Evolutionary conservation across 768 basidiomycete genomes (phyloP).

Genomic region (Rhizopogon vinicolor): DNA sequence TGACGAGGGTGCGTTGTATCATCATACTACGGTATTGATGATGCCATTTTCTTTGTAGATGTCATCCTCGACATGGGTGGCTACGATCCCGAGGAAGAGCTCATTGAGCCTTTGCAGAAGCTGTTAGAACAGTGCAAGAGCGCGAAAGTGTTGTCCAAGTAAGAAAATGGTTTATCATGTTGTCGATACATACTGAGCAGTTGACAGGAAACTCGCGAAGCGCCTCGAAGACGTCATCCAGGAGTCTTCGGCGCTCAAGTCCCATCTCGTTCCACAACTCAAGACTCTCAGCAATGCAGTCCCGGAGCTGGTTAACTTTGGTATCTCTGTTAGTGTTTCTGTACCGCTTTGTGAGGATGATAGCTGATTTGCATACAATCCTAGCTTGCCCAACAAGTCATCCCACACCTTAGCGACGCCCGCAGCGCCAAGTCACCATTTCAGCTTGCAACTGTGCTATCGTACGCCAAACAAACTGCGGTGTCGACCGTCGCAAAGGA

Average conservation of each 20-base stretch:
- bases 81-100: slow-evolving; percentile 64
- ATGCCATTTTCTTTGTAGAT: slow-evolving; percentile 41
- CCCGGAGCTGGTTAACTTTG: slow-evolving; percentile 84
- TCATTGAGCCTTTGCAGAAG: slow-evolving; percentile 79
- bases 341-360: neutral
- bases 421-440: slow-evolving; percentile 75
- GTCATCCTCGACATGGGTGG: slow-evolving; percentile 69
- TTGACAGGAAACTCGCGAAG: slow-evolving; percentile 77
- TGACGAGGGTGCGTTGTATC: slow-evolving; percentile 60
- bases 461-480: slow-evolving; percentile 71
- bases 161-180: slow-evolving; percentile 15
- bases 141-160: slow-evolving; percentile 80
- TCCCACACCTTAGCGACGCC: slow-evolving; percentile 80
- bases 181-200: neutral
- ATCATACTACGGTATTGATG: neutral
- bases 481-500: slow-evolving; percentile 65
- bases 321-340: slow-evolving; percentile 64
- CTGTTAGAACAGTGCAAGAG: slow-evolving; percentile 79
- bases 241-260: slow-evolving; percentile 67
- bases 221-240: slow-evolving; percentile 77
- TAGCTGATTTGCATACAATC: slow-evolving; percentile 1
- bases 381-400: slow-evolving; percentile 86
- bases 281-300: slow-evolving; percentile 67
- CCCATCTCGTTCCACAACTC: slow-evolving; percentile 68
- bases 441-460: slow-evolving; percentile 65